phyloP scores from a whole-genome alignment of 257 asterid species.

The Capsicum baccatum region DNA sequence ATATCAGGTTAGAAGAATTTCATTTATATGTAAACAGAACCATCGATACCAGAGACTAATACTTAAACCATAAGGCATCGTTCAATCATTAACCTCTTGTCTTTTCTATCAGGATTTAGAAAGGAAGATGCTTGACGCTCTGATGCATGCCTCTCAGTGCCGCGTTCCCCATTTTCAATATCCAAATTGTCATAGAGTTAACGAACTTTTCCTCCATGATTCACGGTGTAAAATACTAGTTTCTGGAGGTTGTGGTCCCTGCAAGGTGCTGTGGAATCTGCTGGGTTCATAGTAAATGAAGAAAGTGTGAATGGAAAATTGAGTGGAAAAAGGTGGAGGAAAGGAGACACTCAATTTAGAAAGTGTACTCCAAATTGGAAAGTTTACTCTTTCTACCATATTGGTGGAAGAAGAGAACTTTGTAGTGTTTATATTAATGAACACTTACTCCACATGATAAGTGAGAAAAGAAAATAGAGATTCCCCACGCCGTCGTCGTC shows the following conservation, averaged over 20 bases:
- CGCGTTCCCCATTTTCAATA: constrained; percentile 71
- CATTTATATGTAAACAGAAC: neutral
- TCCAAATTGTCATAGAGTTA: constrained; percentile 89
- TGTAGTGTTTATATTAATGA: too few species aligned
- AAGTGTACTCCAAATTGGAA: too few species aligned
- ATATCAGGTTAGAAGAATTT: neutral
- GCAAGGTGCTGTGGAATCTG: constrained; percentile 90
- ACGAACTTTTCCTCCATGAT: constrained; percentile 91
- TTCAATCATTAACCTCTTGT: neutral
- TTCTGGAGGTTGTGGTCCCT: constrained; percentile 82
- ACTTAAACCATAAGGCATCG: neutral
- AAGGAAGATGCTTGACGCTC: too few species aligned
- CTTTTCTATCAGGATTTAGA: neutral
- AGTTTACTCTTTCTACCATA: too few species aligned
- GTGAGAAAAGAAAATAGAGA: too few species aligned
- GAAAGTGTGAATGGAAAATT: too few species aligned
- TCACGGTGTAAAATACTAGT: constrained; percentile 73
- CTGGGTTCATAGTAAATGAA: too few species aligned
- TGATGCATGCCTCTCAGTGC: constrained; percentile 37
- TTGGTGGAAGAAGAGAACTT: too few species aligned
- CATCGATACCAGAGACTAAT: neutral
- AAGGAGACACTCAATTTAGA: too few species aligned
- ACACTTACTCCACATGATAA: too few species aligned
- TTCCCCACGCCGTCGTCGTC: too few species aligned
- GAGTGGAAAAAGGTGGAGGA: too few species aligned